Conservation (phyloP, 129 eudicot genomes). For the Centaurea solstitialis region DNA sequence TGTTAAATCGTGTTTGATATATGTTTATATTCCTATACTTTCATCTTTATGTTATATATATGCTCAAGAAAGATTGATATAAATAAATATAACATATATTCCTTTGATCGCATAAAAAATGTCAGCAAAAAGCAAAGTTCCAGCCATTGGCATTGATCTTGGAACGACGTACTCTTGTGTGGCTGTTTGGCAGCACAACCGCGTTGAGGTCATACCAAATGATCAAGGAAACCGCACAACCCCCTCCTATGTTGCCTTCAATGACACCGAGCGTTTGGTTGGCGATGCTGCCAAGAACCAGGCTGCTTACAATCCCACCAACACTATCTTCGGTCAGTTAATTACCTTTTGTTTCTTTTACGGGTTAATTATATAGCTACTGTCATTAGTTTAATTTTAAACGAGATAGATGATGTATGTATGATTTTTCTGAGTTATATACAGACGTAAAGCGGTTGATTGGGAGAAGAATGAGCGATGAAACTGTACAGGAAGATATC, state of each 20-base stretch:
- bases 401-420: too few species aligned
- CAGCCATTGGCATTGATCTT: constrained; percentile 35
- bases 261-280: constrained; percentile 30
- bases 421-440: neutral
- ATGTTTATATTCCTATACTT: neutral
- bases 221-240: constrained; percentile 42
- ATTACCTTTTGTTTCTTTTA: too few species aligned
- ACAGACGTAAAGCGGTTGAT: constrained; percentile 30
- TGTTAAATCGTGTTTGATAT: too few species aligned
- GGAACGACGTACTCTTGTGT: constrained; percentile 44
- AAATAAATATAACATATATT: neutral
- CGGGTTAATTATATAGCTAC: too few species aligned
- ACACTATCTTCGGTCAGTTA: neutral
- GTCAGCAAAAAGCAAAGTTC: constrained; percentile 19
- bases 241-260: constrained; percentile 40
- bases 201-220: constrained; percentile 35
- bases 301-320: neutral
- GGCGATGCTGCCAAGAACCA: constrained; percentile 21
- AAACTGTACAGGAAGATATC: constrained; percentile 25
- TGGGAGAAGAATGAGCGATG: constrained; percentile 36
- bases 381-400: neutral
- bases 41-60: too few species aligned
- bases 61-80: too few species aligned
- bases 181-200: constrained; percentile 32
- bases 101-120: neutral